Evolutionary conservation across 257 asterid genomes (phyloP).

Genomic region (Handroanthus guayacan): DNA sequence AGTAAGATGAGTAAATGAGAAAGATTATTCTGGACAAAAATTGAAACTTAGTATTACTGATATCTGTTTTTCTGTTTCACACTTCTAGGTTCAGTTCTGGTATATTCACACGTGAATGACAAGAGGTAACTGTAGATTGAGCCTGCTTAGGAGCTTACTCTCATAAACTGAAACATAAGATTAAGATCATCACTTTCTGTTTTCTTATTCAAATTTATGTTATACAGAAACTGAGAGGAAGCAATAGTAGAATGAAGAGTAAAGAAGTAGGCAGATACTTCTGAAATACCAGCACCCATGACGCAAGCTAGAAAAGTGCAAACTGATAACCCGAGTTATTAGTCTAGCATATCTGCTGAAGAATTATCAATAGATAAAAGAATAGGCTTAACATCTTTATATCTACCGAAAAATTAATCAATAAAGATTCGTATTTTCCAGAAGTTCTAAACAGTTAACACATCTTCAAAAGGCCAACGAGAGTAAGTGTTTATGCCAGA

Average conservation of each 20-base stretch:
- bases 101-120: neutral
- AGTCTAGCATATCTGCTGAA: neutral
- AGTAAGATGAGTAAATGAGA: conserved; percentile 1
- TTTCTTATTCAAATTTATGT: neutral
- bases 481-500: conserved; percentile 1
- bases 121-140: neutral
- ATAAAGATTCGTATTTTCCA: neutral
- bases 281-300: neutral
- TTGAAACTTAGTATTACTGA: neutral
- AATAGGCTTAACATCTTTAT: neutral
- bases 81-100: neutral
- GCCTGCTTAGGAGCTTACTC: neutral
- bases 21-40: neutral
- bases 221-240: neutral
- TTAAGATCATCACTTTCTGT: neutral
- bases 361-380: neutral
- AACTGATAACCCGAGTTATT: neutral
- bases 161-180: neutral
- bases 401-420: conserved; percentile 11
- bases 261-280: neutral
- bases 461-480: neutral
- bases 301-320: conserved; percentile 12
- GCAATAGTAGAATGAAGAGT: conserved; percentile 6
- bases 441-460: neutral
- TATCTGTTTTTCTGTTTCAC: neutral